Evolutionary conservation across 2,329 filamentous ascomycete species (phyloP), one percentile per base, ranked within the genome.

Genomic region (Fusarium abutilonis): DNA sequence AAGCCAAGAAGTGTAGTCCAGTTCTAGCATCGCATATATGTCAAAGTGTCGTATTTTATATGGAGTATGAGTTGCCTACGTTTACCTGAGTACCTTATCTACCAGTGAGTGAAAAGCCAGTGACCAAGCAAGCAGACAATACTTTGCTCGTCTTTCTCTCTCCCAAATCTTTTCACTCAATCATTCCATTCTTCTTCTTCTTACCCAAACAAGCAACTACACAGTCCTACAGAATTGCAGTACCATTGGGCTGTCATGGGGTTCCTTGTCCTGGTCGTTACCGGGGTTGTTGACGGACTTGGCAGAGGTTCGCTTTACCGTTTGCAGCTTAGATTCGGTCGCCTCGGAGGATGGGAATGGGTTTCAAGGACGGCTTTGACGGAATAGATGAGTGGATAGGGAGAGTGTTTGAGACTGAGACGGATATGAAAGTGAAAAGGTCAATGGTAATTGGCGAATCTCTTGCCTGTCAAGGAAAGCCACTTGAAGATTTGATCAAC

Each of bases 191-290:
- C n/a, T 45, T 41, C n/a, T 26, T 35, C 21, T 36, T 52, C 56
- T 49, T 64, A 36, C 56, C 56, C 29, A 39, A 62, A 49, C 35
- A 19, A 49, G 61, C 35, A 61, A 57, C 49, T 53, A 49, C 47
- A 48, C 11, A 60, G 47, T 60, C 52, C 49, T 53, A 49, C 47
- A 48, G n/a, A 60, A 54, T 54, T 60, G 23, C 56, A 60, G 55
- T 52, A 60, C 48, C 56, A 42, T 53, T 50, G 44, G 28, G 28
- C 38, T 64, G 47, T 29, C 61, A 64, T 62, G 61, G 28, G 28
- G 56, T 42, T 39, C 44, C 39, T 32, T 28, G 38, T 28, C 40
- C 50, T 38, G 46, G 54, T 55, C 40, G 56, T 44, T 49, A 48
- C 60, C 28, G 19, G 48, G 50, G 60, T 60, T 35, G 36, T 44